phyloP scores from a whole-genome alignment of 805 yeast genomes.

The Yueomyces sinensis region DNA sequence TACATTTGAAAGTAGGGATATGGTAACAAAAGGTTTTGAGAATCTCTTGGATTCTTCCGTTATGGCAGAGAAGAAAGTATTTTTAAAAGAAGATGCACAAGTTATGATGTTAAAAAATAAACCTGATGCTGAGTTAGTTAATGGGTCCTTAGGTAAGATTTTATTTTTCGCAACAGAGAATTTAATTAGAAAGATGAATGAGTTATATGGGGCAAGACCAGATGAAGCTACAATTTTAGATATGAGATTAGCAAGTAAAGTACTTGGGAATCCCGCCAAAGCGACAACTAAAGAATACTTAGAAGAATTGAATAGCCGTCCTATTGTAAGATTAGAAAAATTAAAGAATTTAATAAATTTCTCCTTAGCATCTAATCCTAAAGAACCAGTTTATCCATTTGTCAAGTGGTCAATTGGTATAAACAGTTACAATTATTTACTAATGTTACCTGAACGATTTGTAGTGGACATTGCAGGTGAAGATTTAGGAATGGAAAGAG shows the following conservation, averaged over 20 bases:
- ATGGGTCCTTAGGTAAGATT: conserved; percentile 82
- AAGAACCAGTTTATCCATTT: conserved; percentile 18
- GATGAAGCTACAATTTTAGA: conserved; percentile 19
- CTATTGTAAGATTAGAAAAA: conserved; percentile 5
- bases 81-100: conserved; percentile 75
- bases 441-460: conserved; percentile 29
- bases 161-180: conserved; percentile 24
- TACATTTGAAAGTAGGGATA: conserved; percentile 35
- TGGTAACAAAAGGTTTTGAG: conserved; percentile 19
- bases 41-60: conserved; percentile 38
- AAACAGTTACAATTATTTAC: conserved; percentile 15
- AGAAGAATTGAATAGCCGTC: conserved; percentile 16
- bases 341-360: conserved; percentile 9
- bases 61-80: conserved; percentile 56
- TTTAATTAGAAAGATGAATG: conserved; percentile 12
- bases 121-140: conserved; percentile 58
- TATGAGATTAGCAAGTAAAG: conserved; percentile 23
- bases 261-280: conserved; percentile 13
- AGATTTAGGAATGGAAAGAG: conserved; percentile 27
- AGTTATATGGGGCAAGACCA: conserved; percentile 10
- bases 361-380: conserved; percentile 8
- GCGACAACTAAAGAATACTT: conserved; percentile 17
- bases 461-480: conserved; percentile 25
- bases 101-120: conserved; percentile 86
- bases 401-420: conserved; percentile 23